phyloP scores from a whole-genome alignment of 2,329 filamentous ascomycete species.

The Penicillium sp. region DNA sequence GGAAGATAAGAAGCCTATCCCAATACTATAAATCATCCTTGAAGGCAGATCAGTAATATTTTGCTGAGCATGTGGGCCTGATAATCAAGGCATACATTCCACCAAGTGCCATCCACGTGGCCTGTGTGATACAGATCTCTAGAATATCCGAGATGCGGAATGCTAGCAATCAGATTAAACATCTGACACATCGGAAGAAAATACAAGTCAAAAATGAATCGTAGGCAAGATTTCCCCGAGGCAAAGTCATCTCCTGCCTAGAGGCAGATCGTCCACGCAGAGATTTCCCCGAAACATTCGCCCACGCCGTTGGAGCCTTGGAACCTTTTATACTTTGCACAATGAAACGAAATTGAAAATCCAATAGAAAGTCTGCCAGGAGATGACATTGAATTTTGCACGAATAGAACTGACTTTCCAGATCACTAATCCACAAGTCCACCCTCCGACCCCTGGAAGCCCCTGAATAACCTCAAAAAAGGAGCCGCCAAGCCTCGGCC shows the following conservation, averaged over 20 bases:
- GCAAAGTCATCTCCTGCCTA: neutral
- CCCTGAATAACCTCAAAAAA: slow-evolving; percentile 23
- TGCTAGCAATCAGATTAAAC: neutral
- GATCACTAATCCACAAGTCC: neutral
- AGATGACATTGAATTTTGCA: neutral
- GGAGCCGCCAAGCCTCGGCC: slow-evolving; percentile 17
- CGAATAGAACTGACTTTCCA: neutral
- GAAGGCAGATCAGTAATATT: no score
- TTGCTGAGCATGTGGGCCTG: neutral
- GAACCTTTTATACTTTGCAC: neutral
- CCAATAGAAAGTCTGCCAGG: neutral
- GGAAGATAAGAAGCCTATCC: no score
- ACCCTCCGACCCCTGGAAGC: neutral
- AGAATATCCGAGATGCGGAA: neutral
- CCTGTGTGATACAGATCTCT: neutral
- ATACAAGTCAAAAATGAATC: neutral
- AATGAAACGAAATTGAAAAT: neutral
- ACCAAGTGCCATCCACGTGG: slow-evolving; percentile 1
- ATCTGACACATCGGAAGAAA: neutral
- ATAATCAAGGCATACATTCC: neutral
- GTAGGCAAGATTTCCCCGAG: neutral
- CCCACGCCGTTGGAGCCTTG: neutral
- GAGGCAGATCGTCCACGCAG: neutral
- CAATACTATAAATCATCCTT: no score
- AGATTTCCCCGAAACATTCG: slow-evolving; percentile 3